A percentile compares a stretch with the other conserved stretches of the same genome.
These are phyloP conservation scores for Xylariaceae sp. DNA, from an alignment of 2,329 filamentous ascomycete species.

Conservation along the genomic window DNA sequence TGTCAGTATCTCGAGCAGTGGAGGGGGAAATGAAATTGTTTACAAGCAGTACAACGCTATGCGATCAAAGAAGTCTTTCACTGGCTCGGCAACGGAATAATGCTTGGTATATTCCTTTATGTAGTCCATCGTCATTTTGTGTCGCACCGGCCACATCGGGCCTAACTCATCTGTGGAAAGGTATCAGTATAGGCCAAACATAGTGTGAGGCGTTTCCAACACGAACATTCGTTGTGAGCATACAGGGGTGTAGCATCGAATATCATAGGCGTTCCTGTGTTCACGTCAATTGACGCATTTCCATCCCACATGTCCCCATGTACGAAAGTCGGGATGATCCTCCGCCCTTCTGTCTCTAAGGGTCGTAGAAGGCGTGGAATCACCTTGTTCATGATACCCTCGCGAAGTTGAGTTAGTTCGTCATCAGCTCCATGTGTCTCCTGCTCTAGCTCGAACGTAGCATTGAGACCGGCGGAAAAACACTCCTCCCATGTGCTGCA, in stretches of 20 bases:
- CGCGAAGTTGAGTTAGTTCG: conserved; percentile 8
- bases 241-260: conserved; percentile 14
- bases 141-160: conserved; percentile 8
- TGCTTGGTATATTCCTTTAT: conserved; percentile 19
- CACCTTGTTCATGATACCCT: conserved; percentile 10
- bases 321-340: conserved; percentile 10
- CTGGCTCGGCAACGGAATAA: conserved; percentile 19
- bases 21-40: conserved; percentile 1
- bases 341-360: conserved; percentile 7
- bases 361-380: conserved; percentile 17
- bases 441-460: conserved; percentile 10
- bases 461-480: conserved; percentile 13
- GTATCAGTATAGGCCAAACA: not conserved
- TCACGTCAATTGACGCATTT: conserved; percentile 10
- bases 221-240: conserved; percentile 19
- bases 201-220: not conserved
- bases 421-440: conserved; percentile 12
- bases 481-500: conserved; percentile 24
- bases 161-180: conserved; percentile 14
- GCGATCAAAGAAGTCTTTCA: conserved; percentile 28
- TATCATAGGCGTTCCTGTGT: conserved; percentile 2
- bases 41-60: conserved; percentile 25
- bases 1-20: not conserved
- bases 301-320: conserved; percentile 19
- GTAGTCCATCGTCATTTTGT: conserved; percentile 5